These are phyloP conservation scores for Bjerkandera adusta DNA, from an alignment of 1,284 basidiomycete species.

Conservation along the genomic window DNA sequence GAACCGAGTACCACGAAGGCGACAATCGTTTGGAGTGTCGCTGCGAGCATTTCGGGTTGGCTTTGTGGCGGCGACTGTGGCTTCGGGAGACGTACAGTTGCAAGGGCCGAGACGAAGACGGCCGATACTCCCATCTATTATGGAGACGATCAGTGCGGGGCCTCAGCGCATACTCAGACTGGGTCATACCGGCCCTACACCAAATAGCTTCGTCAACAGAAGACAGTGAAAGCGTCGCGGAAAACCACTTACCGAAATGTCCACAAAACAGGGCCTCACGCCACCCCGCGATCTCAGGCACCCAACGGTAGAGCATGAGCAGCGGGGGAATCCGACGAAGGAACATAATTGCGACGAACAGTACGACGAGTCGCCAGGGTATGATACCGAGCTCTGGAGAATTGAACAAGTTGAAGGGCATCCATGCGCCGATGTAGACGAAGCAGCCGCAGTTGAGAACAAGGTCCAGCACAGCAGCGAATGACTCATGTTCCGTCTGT, in stretches of 20 bases:
- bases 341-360: slow-evolving; percentile 65
- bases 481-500: slow-evolving; percentile 70
- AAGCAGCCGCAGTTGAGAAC: slow-evolving; percentile 86
- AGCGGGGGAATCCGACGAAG: slow-evolving; percentile 77
- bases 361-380: slow-evolving; percentile 66
- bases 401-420: slow-evolving; percentile 74
- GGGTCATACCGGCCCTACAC: too few relatives aligned
- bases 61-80: too few relatives aligned
- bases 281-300: slow-evolving; percentile 83
- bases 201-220: too few relatives aligned
- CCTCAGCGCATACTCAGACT: too few relatives aligned
- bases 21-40: too few relatives aligned
- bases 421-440: slow-evolving; percentile 88
- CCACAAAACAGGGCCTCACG: slow-evolving; percentile 80
- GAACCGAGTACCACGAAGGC: too few relatives aligned
- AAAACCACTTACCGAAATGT: slow-evolving; percentile 66
- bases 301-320: slow-evolving; percentile 71
- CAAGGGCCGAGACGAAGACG: too few relatives aligned
- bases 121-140: too few relatives aligned
- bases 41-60: too few relatives aligned
- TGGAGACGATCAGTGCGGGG: too few relatives aligned
- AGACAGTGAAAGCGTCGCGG: neutral
- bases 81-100: too few relatives aligned
- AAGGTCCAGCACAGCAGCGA: slow-evolving; percentile 86
- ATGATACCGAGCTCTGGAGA: slow-evolving; percentile 61